A percentile compares a stretch with the other conserved stretches of the same genome.
phyloP scores from a whole-genome alignment of 306 rosid genomes.

The Fragaria iinumae region DNA sequence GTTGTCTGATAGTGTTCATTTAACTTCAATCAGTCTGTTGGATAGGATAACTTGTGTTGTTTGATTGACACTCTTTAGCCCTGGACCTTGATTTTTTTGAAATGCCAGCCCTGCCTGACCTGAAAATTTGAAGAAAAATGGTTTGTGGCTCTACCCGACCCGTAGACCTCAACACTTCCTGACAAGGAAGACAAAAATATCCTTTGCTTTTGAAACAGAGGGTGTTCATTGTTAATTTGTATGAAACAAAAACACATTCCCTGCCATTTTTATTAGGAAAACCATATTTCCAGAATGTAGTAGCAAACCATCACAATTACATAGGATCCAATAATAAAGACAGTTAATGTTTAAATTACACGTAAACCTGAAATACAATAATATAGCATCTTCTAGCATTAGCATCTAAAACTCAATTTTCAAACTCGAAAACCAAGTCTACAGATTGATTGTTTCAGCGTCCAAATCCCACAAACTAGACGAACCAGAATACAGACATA shows the following conservation, averaged over 20 bases:
- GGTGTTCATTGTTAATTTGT: too few relatives aligned
- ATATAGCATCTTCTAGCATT: background rate
- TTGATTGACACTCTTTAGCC: too few relatives aligned
- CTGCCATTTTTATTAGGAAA: background rate
- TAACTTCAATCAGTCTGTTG: too few relatives aligned
- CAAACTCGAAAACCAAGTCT: constrained; percentile 25
- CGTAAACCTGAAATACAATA: background rate
- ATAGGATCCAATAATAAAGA: background rate
- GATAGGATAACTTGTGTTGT: too few relatives aligned
- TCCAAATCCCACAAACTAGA: constrained; percentile 9
- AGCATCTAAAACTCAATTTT: constrained; percentile 13
- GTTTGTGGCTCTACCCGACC: too few relatives aligned
- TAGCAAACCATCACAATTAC: background rate
- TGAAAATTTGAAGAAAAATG: too few relatives aligned
- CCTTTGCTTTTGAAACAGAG: too few relatives aligned
- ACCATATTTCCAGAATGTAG: background rate
- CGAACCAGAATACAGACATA: constrained; percentile 17
- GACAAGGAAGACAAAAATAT: too few relatives aligned
- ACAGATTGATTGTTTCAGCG: constrained; percentile 11
- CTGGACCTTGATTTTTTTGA: too few relatives aligned
- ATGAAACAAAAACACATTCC: background rate
- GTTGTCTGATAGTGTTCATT: too few relatives aligned
- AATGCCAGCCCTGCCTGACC: too few relatives aligned
- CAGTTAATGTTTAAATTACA: background rate
- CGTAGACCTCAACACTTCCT: too few relatives aligned